Evolutionary conservation across 2,329 filamentous ascomycete genomes (phyloP).

Genomic region (Akanthomyces lecanii): DNA sequence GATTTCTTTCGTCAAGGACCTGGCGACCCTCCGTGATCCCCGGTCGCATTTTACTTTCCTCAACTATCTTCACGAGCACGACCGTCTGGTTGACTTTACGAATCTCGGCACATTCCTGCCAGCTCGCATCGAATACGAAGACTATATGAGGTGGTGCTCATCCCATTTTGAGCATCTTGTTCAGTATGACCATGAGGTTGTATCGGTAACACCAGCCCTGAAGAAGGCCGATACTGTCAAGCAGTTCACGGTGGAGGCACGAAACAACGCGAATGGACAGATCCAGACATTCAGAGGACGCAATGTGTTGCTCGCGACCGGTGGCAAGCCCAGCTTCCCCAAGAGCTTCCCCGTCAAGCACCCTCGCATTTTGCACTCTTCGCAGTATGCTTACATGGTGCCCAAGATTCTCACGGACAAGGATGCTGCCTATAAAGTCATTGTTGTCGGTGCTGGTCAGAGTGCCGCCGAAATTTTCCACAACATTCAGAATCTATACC

Average conservation of each 20-base stretch:
- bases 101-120: slow-evolving; percentile 89
- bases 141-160: slow-evolving; percentile 93
- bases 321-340: slow-evolving; percentile 65
- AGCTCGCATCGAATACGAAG: slow-evolving; percentile 83
- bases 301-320: slow-evolving; percentile 60
- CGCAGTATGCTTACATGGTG: slow-evolving; percentile 69
- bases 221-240: slow-evolving; percentile 48
- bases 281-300: slow-evolving; percentile 51
- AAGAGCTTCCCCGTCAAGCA: slow-evolving; percentile 63
- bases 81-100: slow-evolving; percentile 81
- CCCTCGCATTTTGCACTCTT: slow-evolving; percentile 80
- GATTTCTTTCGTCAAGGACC: slow-evolving; percentile 94
- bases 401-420: slow-evolving; percentile 55
- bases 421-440: slow-evolving; percentile 63
- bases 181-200: slow-evolving; percentile 72
- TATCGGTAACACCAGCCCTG: slow-evolving; percentile 62
- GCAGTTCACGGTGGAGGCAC: slow-evolving; percentile 64
- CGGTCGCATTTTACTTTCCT: slow-evolving; percentile 90
- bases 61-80: slow-evolving; percentile 83
- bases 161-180: slow-evolving; percentile 70
- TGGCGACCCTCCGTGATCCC: slow-evolving; percentile 84
- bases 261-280: slow-evolving; percentile 54
- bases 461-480: slow-evolving; percentile 94
- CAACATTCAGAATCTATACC: slow-evolving; percentile 77
- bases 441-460: slow-evolving; percentile 84